phyloP scores from a whole-genome alignment of 345 rosid species.

The Nephelium lappaceum region DNA sequence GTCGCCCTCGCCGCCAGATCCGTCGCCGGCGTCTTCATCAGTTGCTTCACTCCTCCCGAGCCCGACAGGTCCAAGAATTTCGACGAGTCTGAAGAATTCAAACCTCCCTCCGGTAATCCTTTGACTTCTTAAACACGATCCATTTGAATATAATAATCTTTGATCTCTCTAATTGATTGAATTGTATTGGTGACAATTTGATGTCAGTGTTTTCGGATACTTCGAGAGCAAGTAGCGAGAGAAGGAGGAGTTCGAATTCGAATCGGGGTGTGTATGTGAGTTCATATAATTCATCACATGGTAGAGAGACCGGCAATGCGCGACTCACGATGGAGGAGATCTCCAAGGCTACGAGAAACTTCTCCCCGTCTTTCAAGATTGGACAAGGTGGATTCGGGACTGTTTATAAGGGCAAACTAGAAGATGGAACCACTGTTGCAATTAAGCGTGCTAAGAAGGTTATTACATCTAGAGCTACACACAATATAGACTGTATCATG shows the following conservation, averaged over 20 bases:
- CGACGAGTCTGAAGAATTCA: conserved; percentile 38
- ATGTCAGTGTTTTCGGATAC: conserved; percentile 32
- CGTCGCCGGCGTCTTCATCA: conserved; percentile 55
- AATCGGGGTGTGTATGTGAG: conserved; percentile 35
- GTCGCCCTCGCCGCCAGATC: conserved; percentile 44
- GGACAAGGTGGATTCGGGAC: conserved; percentile 96
- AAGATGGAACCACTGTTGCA: conserved; percentile 77
- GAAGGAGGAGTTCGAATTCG: conserved; percentile 42
- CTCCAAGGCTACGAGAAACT: conserved; percentile 67
- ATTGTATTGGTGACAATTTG: not conserved
- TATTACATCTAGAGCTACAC: not conserved
- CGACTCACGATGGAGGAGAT: conserved; percentile 69
- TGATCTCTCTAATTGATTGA: not conserved
- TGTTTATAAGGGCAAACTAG: conserved; percentile 80
- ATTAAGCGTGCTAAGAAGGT: conserved; percentile 95
- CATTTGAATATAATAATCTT: too few relatives aligned
- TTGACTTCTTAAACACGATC: not conserved
- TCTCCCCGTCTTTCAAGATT: conserved; percentile 77
- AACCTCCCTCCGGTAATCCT: conserved; percentile 39
- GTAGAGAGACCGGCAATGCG: conserved; percentile 44
- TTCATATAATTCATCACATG: conserved; percentile 34
- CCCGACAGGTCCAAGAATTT: conserved; percentile 33
- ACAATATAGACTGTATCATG: not conserved
- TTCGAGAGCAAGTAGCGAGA: conserved; percentile 41
- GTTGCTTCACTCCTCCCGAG: conserved; percentile 78